These are phyloP conservation scores for Nothomitra cinnamomea DNA, from an alignment of 2,329 filamentous ascomycete species.

Conservation along the genomic window DNA sequence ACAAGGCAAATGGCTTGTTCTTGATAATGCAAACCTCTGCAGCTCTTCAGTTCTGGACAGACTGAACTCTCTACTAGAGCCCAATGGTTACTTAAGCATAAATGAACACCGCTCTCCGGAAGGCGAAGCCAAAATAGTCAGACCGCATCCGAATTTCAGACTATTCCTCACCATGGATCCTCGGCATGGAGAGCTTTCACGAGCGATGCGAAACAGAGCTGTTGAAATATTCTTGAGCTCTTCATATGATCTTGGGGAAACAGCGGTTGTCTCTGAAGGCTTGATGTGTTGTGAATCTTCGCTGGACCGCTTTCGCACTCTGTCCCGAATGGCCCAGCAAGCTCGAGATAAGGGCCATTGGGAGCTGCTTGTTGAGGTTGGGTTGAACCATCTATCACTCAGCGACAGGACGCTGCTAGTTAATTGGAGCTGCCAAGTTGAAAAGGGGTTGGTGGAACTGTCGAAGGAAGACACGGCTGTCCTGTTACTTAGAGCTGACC, in stretches of 20 bases:
- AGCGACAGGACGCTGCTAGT: conserved; percentile 8
- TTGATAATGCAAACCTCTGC: conserved; percentile 96
- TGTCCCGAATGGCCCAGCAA: conserved; percentile 10
- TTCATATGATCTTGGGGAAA: conserved; percentile 10
- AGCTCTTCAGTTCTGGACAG: conserved; percentile 88
- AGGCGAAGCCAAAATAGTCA: conserved; percentile 63
- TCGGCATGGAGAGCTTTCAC: conserved; percentile 77
- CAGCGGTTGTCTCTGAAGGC: not conserved
- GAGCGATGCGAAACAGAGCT: conserved; percentile 91
- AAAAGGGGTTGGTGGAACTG: conserved; percentile 7
- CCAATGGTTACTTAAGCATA: conserved; percentile 70
- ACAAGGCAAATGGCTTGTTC: conserved; percentile 75
- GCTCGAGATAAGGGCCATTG: conserved; percentile 5
- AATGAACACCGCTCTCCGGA: conserved; percentile 81
- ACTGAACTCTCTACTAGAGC: conserved; percentile 85
- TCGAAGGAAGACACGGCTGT: not conserved
- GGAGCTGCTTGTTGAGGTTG: conserved; percentile 11
- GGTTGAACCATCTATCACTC: conserved; percentile 21
- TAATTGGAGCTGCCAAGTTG: conserved; percentile 6
- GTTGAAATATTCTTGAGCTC: conserved; percentile 67
- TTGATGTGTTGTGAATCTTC: conserved; percentile 15
- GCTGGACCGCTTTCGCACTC: conserved; percentile 22
- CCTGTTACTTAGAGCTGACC: not conserved
- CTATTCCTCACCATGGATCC: conserved; percentile 91
- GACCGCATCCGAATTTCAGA: conserved; percentile 71